Base-by-base conservation (phyloP, 768 basidiomycete genomes). In the Cystobasidium onofrii region DNA sequence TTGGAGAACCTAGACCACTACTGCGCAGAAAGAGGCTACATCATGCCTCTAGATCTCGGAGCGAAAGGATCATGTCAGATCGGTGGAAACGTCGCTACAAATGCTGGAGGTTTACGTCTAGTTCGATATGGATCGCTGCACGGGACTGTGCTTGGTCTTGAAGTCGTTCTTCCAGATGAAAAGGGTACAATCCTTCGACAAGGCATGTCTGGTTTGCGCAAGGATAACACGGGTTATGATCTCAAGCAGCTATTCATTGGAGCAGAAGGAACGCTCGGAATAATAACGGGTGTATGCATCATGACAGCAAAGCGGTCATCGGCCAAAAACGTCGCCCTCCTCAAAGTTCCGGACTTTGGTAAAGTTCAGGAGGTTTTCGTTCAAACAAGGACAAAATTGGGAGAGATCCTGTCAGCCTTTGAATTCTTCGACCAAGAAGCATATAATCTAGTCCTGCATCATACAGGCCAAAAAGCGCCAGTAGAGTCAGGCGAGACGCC, bases 141-240 rank as follows among this genome's bases (percentile, higher is more conserved):
- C 79, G 96, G 96, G 23, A 88, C 88, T 15, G 95, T 98, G 1
- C 86, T 99, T 1, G 96, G 96, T 23, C 84, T 99, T 17, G 96
- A 99, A 80, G 92, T 94, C 25, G 96, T 98, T 12, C 84, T 98
- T 23, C 90, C 96, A 1, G 92, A 98, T 78, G 95, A 92, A 31
- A 76, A 79, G n/a, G 79, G 79, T 1, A 91, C 91, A 29, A 85
- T 99, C 64, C 85, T 97, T 74, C 88, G 95, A 78, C 89, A 91
- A 76, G 83, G 97, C 33, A 88, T 90, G n/a, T 88, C 75, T 0
- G 82, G 90, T 13, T 81, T 98, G 70, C 86, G 96, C 64, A 99
- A 99, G 82, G 96, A 98, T 81, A 98, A 98, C 80, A 98, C 96
- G 1, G 95, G 96, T 15, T 97, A 96, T 80, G 96, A 99, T 81